Evolutionary conservation across 441 rosid species (phyloP).

Genomic region (Populus hybrid): DNA sequence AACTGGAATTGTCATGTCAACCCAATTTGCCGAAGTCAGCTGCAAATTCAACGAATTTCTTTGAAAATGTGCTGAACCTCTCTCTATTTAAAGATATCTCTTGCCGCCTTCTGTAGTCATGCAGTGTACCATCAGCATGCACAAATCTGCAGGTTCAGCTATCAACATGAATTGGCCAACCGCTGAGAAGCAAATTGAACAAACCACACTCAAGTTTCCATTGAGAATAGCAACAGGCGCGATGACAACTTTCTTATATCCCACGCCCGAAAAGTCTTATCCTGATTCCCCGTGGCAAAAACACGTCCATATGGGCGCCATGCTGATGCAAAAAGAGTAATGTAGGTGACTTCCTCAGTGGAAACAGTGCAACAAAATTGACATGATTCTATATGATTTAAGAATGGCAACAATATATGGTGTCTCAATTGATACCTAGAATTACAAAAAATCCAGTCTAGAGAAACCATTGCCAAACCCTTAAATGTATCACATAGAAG

Average conservation of each 20-base stretch:
- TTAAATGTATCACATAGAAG: too few relatives aligned
- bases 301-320: conserved; percentile 47
- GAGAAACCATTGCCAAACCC: too few relatives aligned
- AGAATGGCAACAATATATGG: too few relatives aligned
- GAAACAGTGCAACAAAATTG: conserved; percentile 15
- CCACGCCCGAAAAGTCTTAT: conserved; percentile 55
- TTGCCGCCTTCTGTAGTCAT: conserved; percentile 35
- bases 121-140: conserved; percentile 36
- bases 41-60: too few relatives aligned
- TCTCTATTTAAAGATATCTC: too few relatives aligned
- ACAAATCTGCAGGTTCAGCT: conserved; percentile 61
- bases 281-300: conserved; percentile 59
- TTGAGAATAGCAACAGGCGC: conserved; percentile 36
- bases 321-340: conserved; percentile 54
- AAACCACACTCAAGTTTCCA: conserved; percentile 50
- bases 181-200: conserved; percentile 45
- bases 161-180: conserved; percentile 48
- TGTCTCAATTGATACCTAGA: too few relatives aligned
- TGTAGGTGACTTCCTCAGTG: conserved; percentile 36
- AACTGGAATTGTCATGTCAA: too few relatives aligned
- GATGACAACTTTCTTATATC: conserved; percentile 46
- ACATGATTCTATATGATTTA: neutral
- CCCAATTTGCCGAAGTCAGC: too few relatives aligned
- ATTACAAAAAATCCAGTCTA: too few relatives aligned
- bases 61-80: too few relatives aligned